Base-by-base conservation (phyloP, 495 filamentous ascomycete genomes). In the Penicillium turbatum region DNA sequence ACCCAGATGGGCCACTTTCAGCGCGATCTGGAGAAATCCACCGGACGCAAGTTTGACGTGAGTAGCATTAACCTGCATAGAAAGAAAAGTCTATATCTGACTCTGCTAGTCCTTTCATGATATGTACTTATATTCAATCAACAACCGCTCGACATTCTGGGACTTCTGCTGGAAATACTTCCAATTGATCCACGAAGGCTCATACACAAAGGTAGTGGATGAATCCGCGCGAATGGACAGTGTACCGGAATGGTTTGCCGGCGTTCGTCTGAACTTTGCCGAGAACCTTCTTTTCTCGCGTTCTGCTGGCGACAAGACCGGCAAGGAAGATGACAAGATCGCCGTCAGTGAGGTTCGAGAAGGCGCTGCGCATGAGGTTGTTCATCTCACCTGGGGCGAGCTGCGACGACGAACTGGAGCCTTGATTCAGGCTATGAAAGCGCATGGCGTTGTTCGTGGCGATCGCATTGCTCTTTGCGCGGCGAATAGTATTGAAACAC, bases 301-400 rank as follows among this genome's bases (percentile, higher is more conserved):
- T 7, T 16, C 26, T 31, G 21, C 52, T 44, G 43, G 60, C 19
- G 32, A 57, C 51, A 48, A 45, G 13, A 35, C 43, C 3, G 74
- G 77, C 32, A 92, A 92, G 69, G 86, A 89, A 60, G 85, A 90
- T 48, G 58, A 54, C 46, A 88, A 84, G 61, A 73, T 87, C 37
- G 87, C 85, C 19, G 50, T 85, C 31, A 88, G 82, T n/a, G 82
- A 86, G 63, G 78, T 90, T 15, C 80, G 87, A 26, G 88, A 92
- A 71, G 86, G 86, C 19, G 79, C 66, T 13, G 75, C 72, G 0
- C 78, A 83, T 51, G 61, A 69, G 9, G 65, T 78, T 7, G 67
- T 77, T 24, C 61, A 82, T 56, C 63, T 86, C 26, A 88, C 82
- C 17, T 92, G 84, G 79, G 77, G 70, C 1, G 74, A 85, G 47